phyloP scores from a whole-genome alignment of 2,329 filamentous ascomycete species.

The Calonectria hongkongensis region DNA sequence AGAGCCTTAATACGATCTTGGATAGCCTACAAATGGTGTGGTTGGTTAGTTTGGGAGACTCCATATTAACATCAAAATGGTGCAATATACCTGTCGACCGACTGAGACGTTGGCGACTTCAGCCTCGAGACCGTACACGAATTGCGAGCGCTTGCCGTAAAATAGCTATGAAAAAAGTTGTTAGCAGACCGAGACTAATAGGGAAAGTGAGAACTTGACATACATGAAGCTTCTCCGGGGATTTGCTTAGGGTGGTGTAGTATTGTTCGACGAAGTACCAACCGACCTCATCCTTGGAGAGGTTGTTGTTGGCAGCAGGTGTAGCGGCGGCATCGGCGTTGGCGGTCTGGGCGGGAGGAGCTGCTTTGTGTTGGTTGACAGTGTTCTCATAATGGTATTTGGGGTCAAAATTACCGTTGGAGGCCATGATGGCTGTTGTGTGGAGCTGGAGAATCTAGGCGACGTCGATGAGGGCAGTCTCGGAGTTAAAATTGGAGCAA shows the following conservation, averaged over 20 bases:
- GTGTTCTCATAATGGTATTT: conserved; percentile 65
- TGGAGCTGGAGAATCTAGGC: conserved; percentile 32
- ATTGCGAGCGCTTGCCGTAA: conserved; percentile 96
- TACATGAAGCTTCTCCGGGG: conserved; percentile 92
- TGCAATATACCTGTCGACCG: conserved; percentile 82
- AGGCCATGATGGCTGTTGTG: conserved; percentile 68
- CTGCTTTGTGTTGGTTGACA: conserved; percentile 62
- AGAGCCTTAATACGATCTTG: conserved; percentile 95
- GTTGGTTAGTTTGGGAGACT: conserved; percentile 39
- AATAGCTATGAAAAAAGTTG: conserved; percentile 77
- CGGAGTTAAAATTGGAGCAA: conserved; percentile 46
- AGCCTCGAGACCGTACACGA: conserved; percentile 93
- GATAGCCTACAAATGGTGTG: conserved; percentile 79
- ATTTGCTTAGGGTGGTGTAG: conserved; percentile 97
- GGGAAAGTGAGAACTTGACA: conserved; percentile 54
- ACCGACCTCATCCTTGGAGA: conserved; percentile 93
- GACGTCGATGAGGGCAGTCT: conserved; percentile 38
- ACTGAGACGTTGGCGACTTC: conserved; percentile 91
- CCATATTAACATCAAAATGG: neutral
- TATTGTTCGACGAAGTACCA: conserved; percentile 99
- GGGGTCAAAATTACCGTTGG: conserved; percentile 73
- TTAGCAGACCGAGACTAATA: conserved; percentile 36
- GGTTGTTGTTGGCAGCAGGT: conserved; percentile 65
- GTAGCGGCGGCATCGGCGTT: conserved; percentile 56
- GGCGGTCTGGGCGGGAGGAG: conserved; percentile 60